Percentiles rank a stretch among this genome's conserved stretches.
These are phyloP conservation scores for Oryza officinalis DNA, from an alignment of 176 grass and related monocot genomes.

Conservation along the genomic window DNA sequence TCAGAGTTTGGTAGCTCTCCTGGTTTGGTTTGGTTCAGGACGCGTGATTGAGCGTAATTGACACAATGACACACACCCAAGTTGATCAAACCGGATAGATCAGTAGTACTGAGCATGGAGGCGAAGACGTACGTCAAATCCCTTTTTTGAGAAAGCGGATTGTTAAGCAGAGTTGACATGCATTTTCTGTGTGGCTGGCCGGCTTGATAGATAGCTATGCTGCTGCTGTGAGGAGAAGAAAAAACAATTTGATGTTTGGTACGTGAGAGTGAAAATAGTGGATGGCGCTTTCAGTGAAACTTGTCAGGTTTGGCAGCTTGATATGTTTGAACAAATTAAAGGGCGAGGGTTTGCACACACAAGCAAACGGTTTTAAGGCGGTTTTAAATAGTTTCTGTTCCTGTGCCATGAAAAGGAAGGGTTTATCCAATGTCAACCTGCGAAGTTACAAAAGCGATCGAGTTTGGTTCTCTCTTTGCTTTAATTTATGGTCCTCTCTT, in stretches of 20 bases:
- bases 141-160: slow-evolving; percentile 19
- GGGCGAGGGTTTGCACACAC: not conserved
- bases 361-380: slow-evolving; percentile 36
- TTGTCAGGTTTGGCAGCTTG: slow-evolving; percentile 63
- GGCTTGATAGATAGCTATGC: not conserved
- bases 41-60: slow-evolving; percentile 33
- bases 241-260: slow-evolving; percentile 35
- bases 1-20: slow-evolving; percentile 40
- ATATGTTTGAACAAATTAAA: slow-evolving; percentile 52
- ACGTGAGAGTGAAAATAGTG: slow-evolving; percentile 33
- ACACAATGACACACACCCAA: not conserved
- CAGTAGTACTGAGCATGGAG: not conserved
- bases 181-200: not conserved
- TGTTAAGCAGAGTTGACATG: slow-evolving; percentile 41
- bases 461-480: slow-evolving; percentile 25
- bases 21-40: not conserved
- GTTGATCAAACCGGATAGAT: slow-evolving; percentile 25
- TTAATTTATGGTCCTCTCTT: slow-evolving; percentile 3
- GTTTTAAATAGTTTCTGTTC: slow-evolving; percentile 4
- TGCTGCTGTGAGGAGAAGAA: slow-evolving; percentile 6
- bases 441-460: slow-evolving; percentile 31
- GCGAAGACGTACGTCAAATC: slow-evolving; percentile 34
- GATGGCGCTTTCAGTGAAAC: slow-evolving; percentile 56
- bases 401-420: not conserved
- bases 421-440: slow-evolving; percentile 40